Base-by-base conservation (phyloP, 352 stramenopile species). In the Globisporangium heterothallicum region DNA sequence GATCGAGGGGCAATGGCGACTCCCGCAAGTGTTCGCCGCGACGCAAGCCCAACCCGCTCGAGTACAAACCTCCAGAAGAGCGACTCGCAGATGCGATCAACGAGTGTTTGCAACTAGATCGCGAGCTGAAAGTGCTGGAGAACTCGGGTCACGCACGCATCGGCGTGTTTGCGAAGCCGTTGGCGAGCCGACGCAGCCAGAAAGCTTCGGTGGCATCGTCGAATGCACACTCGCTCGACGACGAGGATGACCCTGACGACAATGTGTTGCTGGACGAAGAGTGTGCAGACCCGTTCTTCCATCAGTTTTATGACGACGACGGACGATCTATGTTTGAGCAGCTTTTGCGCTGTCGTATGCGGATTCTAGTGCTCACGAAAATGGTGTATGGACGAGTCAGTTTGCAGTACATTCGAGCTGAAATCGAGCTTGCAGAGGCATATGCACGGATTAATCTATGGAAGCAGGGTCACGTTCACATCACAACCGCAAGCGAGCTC, bases 401-500 rank as follows among this genome's bases (percentile, higher is more conserved):
- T 18, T 44, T 74, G n/a, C 53, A 53, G 26, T 74, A 64, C 49
- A 63, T 72, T 18, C 62, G 60, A 2, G 76, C 76, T 2, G 66
- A 84, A n/a, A 49, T 85, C 14, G 70, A 81, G 53, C 45, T 90
- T 7, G 76, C 63, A 0, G 76, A 86, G 46, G 58, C 52, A 2
- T 90, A 88, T 29, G 63, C 74, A 4, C 60, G 72, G 0, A 48
- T 86, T 32, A 82, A 76, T 36, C 64, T 90, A 12, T 88, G 78
- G 78, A 88, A 90, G 41, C 78, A 90, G 36, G 74, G 68, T 0
- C 64, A 86, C 32, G 34, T 68, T 6, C 78, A 90, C 32, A 52
- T 67, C 5, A 60, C 59, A 6, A 53, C 55, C 13, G 68, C 68
- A 4, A 65, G 63, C 12, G 68, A 63, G 27, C 29, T 86, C 4